A percentile compares a stretch with the other conserved stretches of the same genome.
phyloP scores from a whole-genome alignment of 1,284 basidiomycete genomes.

The Xanthoconium separans region DNA sequence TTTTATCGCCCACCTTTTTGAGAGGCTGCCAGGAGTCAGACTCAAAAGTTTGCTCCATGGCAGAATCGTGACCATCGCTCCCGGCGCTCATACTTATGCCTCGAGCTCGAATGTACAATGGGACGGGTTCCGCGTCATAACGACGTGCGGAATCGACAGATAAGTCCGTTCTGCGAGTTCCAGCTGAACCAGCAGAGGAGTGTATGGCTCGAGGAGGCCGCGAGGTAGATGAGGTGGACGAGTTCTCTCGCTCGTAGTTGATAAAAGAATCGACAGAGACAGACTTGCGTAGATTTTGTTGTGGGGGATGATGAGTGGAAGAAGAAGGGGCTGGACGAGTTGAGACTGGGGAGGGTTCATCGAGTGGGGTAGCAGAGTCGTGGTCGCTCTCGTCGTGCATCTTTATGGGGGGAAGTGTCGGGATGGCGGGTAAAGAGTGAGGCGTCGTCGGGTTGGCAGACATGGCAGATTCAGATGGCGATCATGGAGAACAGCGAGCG shows the following conservation, averaged over 20 bases:
- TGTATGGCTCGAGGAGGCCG: constrained; percentile 37
- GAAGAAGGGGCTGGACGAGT: constrained; percentile 12
- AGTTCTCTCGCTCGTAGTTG: constrained; percentile 41
- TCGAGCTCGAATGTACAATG: constrained; percentile 45
- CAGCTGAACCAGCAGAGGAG: constrained; percentile 17
- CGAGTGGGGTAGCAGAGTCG: constrained; percentile 31
- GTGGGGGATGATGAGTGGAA: constrained; percentile 21
- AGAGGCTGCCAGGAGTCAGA: constrained; percentile 28
- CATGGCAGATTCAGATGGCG: constrained; percentile 23
- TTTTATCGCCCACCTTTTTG: constrained; percentile 35
- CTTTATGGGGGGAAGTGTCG: constrained; percentile 45
- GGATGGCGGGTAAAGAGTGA: constrained; percentile 41
- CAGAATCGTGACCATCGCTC: constrained; percentile 25
- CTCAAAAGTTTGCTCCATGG: constrained; percentile 29
- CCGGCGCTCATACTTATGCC: constrained; percentile 55
- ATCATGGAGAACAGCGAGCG: constrained; percentile 18
- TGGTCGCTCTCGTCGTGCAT: constrained; percentile 37
- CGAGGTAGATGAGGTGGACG: constrained; percentile 31
- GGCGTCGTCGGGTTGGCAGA: constrained; percentile 15
- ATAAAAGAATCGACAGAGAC: constrained; percentile 75
- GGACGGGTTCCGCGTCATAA: constrained; percentile 32
- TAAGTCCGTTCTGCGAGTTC: constrained; percentile 21
- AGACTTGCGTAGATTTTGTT: constrained; percentile 58
- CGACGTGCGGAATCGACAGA: constrained; percentile 28
- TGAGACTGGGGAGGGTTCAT: constrained; percentile 35